Evolutionary conservation across 768 basidiomycete species (phyloP), one percentile per base, ranked within the genome.

Genomic region (Phanerochaete carnosa): DNA sequence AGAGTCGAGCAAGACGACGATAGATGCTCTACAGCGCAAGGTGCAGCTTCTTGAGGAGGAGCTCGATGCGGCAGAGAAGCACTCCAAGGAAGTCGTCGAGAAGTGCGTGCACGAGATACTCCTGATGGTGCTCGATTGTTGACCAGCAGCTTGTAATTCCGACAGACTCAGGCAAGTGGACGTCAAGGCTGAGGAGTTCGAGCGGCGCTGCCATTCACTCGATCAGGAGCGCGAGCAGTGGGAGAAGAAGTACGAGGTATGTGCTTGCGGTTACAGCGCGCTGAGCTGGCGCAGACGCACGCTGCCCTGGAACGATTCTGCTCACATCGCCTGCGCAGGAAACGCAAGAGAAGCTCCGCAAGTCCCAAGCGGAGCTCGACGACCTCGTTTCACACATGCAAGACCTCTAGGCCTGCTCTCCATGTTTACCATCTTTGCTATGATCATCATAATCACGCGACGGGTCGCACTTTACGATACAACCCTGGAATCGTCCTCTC

Each of bases 101-200:
- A 96, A 94, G 96, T 97, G 71, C 69, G 92, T 84, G 26, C 45
- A 37, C 16, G 45, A 33, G 60, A 53, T 25, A 3, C 9, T 25
- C 19, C 12, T 37, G 65, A 53, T 51, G 47, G 16, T 30, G 9
- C 32, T 26, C 49, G 52, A 39, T 55, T 25, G 45, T 55, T 60
- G 22, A 16, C 26, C 23, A 50, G 53, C 47, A 52, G 37, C 62
- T 59, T 28, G 29, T 13, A 59, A 66, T 25, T 37, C 53, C 37
- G 55, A 45, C 67, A 98, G 96, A 75, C 82, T 99, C 68, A 83
- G 96, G 63, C 93, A 96, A 71, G 94, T 96, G 59, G 97, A 99
- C 72, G 90, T 98, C 76, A 99, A 98, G 79, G 96, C 96, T 11
- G 97, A 99, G 75, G 94, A 98, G 78, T 97, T 93, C 72, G 96